A percentile compares a stretch with the other conserved stretches of the same genome.
These are phyloP conservation scores for Herpetomonas tarakana DNA, from an alignment of 208 protist species.

Conservation along the genomic window DNA sequence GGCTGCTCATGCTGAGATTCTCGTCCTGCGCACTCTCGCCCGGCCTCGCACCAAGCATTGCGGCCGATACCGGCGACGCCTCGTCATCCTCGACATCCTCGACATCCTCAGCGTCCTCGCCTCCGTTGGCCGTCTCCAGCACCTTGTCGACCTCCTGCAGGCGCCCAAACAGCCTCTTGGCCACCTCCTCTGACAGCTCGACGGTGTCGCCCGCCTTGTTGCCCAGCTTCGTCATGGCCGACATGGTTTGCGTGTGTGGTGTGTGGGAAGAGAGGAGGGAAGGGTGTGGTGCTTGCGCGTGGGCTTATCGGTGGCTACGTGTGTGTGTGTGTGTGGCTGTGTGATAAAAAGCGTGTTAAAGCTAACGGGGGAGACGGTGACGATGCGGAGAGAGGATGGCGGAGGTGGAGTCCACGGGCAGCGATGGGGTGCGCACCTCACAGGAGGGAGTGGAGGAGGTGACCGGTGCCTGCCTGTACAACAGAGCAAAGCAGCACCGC, in stretches of 20 bases:
- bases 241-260: not conserved
- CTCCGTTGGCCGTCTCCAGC: not conserved
- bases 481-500: too few species aligned
- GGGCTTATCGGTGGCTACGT: not conserved
- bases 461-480: too few species aligned
- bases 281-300: not conserved
- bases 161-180: not conserved
- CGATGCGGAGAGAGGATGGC: too few species aligned
- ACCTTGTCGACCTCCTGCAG: not conserved
- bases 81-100: not conserved
- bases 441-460: too few species aligned
- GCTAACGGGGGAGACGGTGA: too few species aligned
- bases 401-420: too few species aligned
- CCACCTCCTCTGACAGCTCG: conserved; percentile 6
- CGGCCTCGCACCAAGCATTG: too few species aligned
- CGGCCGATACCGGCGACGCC: not conserved
- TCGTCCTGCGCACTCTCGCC: not conserved
- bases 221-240: not conserved
- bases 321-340: too few species aligned
- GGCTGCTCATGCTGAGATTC: not conserved
- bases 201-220: conserved; percentile 3
- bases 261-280: not conserved
- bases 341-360: not conserved
- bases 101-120: not conserved
- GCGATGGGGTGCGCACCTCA: too few species aligned